Conservation (phyloP, 2,329 filamentous ascomycete genomes). For the Ascocoryne sarcoides region DNA sequence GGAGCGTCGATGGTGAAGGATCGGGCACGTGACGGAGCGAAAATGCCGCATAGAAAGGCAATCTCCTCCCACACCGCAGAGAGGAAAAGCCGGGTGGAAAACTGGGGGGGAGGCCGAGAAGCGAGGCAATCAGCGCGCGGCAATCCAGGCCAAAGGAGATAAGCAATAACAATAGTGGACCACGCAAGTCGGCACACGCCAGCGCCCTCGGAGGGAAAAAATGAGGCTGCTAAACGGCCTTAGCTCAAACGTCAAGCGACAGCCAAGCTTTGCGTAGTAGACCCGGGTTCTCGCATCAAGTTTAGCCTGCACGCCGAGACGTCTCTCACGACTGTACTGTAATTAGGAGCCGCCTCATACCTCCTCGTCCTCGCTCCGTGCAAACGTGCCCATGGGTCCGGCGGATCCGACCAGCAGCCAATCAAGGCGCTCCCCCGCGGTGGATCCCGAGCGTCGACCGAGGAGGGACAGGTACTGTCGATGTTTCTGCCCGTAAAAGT, state of each 20-base stretch:
- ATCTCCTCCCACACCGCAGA: background rate
- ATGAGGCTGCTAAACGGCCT: background rate
- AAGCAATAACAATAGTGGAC: background rate
- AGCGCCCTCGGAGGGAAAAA: background rate
- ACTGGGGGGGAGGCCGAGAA: background rate
- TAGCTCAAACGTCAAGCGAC: background rate
- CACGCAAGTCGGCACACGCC: background rate
- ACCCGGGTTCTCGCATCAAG: too few relatives aligned
- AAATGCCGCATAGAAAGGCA: background rate
- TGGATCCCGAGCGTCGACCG: too few relatives aligned
- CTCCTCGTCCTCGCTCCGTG: too few relatives aligned
- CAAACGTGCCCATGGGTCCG: too few relatives aligned
- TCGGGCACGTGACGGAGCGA: background rate
- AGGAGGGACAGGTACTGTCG: too few relatives aligned
- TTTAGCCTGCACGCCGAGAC: too few relatives aligned
- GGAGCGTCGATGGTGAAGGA: too few relatives aligned
- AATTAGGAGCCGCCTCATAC: too few relatives aligned
- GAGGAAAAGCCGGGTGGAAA: background rate
- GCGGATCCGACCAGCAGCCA: too few relatives aligned
- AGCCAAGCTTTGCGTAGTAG: background rate
- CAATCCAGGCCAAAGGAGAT: background rate
- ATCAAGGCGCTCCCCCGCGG: too few relatives aligned
- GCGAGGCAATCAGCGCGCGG: background rate
- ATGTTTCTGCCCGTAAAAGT: too few relatives aligned
- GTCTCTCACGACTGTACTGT: too few relatives aligned